phyloP scores from a whole-genome alignment of 1,284 basidiomycete species.

The Inonotus obliquus region DNA sequence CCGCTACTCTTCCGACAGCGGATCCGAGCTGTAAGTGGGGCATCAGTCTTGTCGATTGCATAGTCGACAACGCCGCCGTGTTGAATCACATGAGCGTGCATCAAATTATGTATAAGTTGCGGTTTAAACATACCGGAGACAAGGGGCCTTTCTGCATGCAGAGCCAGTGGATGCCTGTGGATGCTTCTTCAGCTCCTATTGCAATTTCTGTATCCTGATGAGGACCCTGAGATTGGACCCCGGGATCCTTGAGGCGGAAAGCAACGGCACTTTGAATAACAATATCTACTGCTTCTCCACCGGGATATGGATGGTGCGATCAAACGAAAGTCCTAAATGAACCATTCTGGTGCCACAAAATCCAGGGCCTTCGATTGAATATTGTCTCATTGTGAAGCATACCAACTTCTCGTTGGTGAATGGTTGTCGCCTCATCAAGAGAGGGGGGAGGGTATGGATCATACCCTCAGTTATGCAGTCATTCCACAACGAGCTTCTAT shows the following conservation, averaged over 20 bases:
- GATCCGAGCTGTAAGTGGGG: slow-evolving; percentile 1
- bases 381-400: no score
- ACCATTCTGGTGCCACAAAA: no score
- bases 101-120: neutral
- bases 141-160: neutral
- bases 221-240: slow-evolving; percentile 1
- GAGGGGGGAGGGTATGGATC: neutral
- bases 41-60: neutral
- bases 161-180: no score
- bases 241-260: neutral
- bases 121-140: neutral
- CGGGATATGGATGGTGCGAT: no score
- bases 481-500: no score
- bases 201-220: neutral
- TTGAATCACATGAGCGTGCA: slow-evolving; percentile 8
- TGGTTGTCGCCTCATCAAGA: neutral
- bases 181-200: neutral
- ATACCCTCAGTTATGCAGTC: no score
- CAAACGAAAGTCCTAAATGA: no score
- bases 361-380: no score
- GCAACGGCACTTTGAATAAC: neutral
- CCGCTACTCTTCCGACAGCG: slow-evolving; percentile 17
- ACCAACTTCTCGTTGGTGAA: neutral
- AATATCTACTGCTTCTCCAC: no score
- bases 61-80: neutral